Evolutionary conservation across 768 basidiomycete species (phyloP), one percentile per base, ranked within the genome.

Genomic region (Gymnopilus junonius): DNA sequence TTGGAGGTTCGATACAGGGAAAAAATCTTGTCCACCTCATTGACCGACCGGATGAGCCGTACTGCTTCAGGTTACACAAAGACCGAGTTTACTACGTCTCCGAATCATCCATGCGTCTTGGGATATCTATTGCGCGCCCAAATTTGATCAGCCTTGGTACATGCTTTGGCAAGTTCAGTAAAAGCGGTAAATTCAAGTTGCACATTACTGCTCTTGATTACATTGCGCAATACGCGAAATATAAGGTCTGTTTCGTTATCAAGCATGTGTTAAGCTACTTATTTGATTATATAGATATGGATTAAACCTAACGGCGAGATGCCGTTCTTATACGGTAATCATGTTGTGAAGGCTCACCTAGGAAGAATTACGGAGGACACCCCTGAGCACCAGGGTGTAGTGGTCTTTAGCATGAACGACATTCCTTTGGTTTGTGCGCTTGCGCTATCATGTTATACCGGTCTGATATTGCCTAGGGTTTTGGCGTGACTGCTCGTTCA

Each of bases 291-390:
- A 29, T 63, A 98, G 97, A 87, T 99, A 17, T 99, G 97, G 97
- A 95, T 99, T 74, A 99, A 99, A 76, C 91, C 96, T 25, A 97
- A 99, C 67, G 97, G 97, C 71, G 97, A 99, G 79, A 97, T 99
- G 91, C 97, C 97, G 1, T 99, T 97, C 84, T 80, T 99, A 37
- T 99, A 99, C 72, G 97, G 97, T 60, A 99, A 99, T 73, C 96
- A 99, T 79, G 90, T 99, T 62, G 87, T 98, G 66, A 99, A 99
- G 78, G 97, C 97, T 8, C 97, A 99, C 77, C 82, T 99, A n/a
- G 97, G 97, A 17, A 86, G 97, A 63, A 98, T 99, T 74, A 98
- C 97, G 51, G 97, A 99, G 74, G 97, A 99, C 72, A 97, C 96
- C 2, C 96, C 97, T 11, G 97, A 99, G 72, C 97, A 99, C 73